Percentiles rank a stretch among this genome's conserved stretches.
Evolutionary conservation across 2,329 filamentous ascomycete genomes (phyloP).

Genomic region (Xylaria sp.): DNA sequence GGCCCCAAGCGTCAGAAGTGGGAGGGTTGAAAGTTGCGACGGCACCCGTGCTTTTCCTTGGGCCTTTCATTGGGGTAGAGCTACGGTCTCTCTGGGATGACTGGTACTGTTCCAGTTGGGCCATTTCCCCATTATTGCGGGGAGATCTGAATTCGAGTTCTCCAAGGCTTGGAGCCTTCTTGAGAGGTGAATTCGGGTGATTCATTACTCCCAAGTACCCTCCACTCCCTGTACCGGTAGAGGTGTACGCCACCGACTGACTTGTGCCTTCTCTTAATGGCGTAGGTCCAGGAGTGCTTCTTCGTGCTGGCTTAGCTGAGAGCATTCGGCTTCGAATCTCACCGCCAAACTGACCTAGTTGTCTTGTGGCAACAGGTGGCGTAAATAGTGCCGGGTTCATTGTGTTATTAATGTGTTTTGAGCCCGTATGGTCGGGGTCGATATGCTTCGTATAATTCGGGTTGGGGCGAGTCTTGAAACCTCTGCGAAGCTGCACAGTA

Average conservation of each 20-base stretch:
- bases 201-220: slow-evolving; percentile 83
- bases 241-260: slow-evolving; percentile 38
- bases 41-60: slow-evolving; percentile 46
- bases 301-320: slow-evolving; percentile 80
- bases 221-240: slow-evolving; percentile 56
- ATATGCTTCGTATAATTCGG: slow-evolving; percentile 79
- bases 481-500: slow-evolving; percentile 73
- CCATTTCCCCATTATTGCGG: slow-evolving; percentile 70
- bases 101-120: slow-evolving; percentile 62
- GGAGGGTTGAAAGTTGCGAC: slow-evolving; percentile 34
- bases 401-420: slow-evolving; percentile 50
- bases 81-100: slow-evolving; percentile 44
- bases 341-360: slow-evolving; percentile 51
- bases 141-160: slow-evolving; percentile 63
- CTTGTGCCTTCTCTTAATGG: slow-evolving; percentile 42
- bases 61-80: slow-evolving; percentile 45
- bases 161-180: slow-evolving; percentile 76
- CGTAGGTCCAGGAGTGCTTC: slow-evolving; percentile 73
- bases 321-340: slow-evolving; percentile 42
- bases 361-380: slow-evolving; percentile 48
- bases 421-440: slow-evolving; percentile 67
- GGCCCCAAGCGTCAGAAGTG: slow-evolving; percentile 39
- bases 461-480: slow-evolving; percentile 85
- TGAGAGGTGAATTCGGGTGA: slow-evolving; percentile 83
- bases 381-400: slow-evolving; percentile 58